Base-by-base conservation (phyloP, 305 asterid genomes). In the Salvia sclarea region DNA sequence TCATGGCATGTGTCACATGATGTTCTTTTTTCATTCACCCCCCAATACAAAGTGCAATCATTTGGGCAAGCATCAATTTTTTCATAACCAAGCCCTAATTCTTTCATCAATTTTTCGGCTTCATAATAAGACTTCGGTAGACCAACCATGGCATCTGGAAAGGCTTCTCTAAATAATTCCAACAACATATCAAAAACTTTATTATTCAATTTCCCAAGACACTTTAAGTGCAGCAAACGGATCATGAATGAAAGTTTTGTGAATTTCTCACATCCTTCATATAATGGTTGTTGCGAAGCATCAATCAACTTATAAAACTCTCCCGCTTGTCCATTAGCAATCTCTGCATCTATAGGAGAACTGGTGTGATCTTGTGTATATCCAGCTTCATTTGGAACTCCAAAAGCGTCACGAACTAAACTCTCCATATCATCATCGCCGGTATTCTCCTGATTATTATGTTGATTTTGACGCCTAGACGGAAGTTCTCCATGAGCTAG, bases 401-500 rank as follows among this genome's bases (percentile, higher is more conserved):
- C 33, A 30, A 64, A 30, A 16, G 33, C 21, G 31, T 64, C 59
- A 47, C 48, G 69, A 30, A 64, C n/a, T 47, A 64, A 48, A 30
- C 48, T 4, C 17, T 48, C 21, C 33, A 64, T 48, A 30, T 48
- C 47, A 64, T 64, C 70, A 30, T 2, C 0, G 0, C 10, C 8
- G 3, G 45, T 14, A 9, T 25, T 25, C 40, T 25, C 24, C 2
- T 11, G 5, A 8, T 3, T 28, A 28, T 28, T 11, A 0, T 6
- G n/a, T 28, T 28, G 61, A 28, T 28, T n/a, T 2, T 30, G 8
- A 8, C 0, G 0, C 17, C 43, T 56, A 54, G 40, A 54, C 3
- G 33, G 8, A 28, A 55, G 61, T 30, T 55, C 61, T 8, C 61
- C 41, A 28, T 55, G 43, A 55, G 41, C 47, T 16, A 58, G 33